A percentile compares a stretch with the other conserved stretches of the same genome.
Conservation (phyloP, 2,329 filamentous ascomycete species). For the Fusarium fujikuroi region DNA sequence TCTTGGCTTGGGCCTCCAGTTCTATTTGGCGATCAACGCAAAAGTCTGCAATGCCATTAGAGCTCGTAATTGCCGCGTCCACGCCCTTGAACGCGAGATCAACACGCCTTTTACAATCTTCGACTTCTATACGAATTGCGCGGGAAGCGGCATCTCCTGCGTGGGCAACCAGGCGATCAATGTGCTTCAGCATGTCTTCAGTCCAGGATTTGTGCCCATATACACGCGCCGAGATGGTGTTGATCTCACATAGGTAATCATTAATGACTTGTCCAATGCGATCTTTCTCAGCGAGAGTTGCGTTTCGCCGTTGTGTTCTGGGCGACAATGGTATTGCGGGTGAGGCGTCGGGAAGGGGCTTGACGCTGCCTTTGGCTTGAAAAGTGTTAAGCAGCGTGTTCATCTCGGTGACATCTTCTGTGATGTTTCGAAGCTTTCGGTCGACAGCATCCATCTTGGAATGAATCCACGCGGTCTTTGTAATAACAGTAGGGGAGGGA, state of each 20-base stretch:
- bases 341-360: neutral
- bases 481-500: neutral
- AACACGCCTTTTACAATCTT: slow-evolving; percentile 3
- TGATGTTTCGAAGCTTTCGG: neutral
- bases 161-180: neutral
- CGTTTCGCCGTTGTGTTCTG: neutral
- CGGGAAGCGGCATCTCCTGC: neutral
- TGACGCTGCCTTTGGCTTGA: neutral
- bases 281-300: slow-evolving; percentile 6
- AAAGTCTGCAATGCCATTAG: neutral
- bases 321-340: neutral
- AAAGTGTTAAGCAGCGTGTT: slow-evolving; percentile 1
- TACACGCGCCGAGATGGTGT: neutral
- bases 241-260: neutral
- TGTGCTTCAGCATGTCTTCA: neutral
- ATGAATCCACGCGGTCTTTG: slow-evolving; percentile 13
- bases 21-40: neutral
- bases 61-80: neutral
- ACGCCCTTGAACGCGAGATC: neutral
- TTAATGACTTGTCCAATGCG: slow-evolving; percentile 3
- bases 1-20: slow-evolving; percentile 13
- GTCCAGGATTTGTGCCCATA: neutral
- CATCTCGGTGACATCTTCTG: neutral
- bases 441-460: slow-evolving; percentile 15
- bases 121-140: slow-evolving; percentile 3